phyloP scores from a whole-genome alignment of 2,329 filamentous ascomycete genomes.

The Ophiostoma tasmaniense region DNA sequence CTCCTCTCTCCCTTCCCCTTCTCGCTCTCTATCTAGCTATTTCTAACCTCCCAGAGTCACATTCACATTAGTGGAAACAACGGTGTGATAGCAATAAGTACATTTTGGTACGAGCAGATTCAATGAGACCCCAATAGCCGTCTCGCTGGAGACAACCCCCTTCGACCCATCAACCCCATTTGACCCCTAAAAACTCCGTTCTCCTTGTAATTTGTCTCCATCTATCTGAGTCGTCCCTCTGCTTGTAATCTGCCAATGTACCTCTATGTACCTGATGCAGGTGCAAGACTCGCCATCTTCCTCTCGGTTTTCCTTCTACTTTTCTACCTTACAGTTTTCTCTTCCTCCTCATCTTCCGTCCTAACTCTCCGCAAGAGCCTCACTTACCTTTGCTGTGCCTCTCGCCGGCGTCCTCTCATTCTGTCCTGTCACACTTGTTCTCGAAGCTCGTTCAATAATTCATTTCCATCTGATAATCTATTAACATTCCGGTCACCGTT shows the following conservation, averaged over 20 bases:
- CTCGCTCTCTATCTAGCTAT: background rate
- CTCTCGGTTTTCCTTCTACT: background rate
- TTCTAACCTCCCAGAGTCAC: background rate
- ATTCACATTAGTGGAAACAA: background rate
- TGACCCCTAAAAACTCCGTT: background rate
- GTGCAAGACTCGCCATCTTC: background rate
- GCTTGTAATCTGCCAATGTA: background rate
- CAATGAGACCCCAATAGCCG: background rate
- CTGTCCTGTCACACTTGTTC: background rate
- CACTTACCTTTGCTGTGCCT: background rate
- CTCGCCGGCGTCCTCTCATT: background rate
- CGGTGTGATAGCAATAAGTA: background rate
- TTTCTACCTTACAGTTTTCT: background rate
- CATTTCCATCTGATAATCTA: background rate
- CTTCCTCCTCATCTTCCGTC: background rate
- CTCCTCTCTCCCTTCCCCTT: background rate
- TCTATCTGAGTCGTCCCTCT: background rate
- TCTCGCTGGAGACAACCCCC: background rate
- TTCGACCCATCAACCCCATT: background rate
- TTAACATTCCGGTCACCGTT: background rate
- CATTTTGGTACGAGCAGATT: background rate
- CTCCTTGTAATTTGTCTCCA: background rate
- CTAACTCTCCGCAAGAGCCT: background rate
- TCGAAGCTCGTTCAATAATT: background rate
- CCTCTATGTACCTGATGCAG: background rate